Evolutionary conservation across 148 eudicot species (phyloP).

Genomic region (Rhododendron kiyosumense): DNA sequence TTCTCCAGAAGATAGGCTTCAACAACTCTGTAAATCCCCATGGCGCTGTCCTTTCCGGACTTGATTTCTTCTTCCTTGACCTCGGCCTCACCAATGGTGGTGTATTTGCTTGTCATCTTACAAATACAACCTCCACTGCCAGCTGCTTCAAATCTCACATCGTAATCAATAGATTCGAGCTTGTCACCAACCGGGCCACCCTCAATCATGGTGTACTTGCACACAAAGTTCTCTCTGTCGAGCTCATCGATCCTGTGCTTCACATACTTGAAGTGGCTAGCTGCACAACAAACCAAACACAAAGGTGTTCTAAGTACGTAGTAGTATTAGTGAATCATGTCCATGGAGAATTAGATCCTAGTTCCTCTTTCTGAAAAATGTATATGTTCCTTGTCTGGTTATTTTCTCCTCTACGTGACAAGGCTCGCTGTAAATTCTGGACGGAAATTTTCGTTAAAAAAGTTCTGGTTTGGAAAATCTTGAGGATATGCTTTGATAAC

Average conservation of each 20-base stretch:
- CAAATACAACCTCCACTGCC: slow-evolving; percentile 24
- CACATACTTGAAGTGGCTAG: slow-evolving; percentile 23
- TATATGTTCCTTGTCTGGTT: not conserved
- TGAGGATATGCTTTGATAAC: no score
- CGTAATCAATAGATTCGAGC: slow-evolving; percentile 24
- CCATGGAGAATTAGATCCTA: not conserved
- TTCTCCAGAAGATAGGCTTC: slow-evolving; percentile 33
- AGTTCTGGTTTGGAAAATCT: not conserved
- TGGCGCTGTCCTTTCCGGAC: slow-evolving; percentile 19
- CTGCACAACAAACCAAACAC: slow-evolving; percentile 5
- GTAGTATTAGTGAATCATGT: not conserved
- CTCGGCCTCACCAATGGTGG: slow-evolving; percentile 8
- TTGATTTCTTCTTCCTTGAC: slow-evolving; percentile 25
- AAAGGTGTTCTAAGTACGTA: not conserved
- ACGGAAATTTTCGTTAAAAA: not conserved
- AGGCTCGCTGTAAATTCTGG: not conserved
- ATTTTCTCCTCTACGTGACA: not conserved
- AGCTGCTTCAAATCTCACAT: slow-evolving; percentile 14
- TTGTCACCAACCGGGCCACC: slow-evolving; percentile 22
- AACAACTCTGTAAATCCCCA: slow-evolving; percentile 28
- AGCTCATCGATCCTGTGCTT: slow-evolving; percentile 29
- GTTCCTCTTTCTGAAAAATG: not conserved
- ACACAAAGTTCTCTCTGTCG: slow-evolving; percentile 22
- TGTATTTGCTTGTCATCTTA: slow-evolving; percentile 22
- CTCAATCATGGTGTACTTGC: slow-evolving; percentile 27